These are phyloP conservation scores for Cetradonia linearis DNA, from an alignment of 495 filamentous ascomycete species.

Conservation along the genomic window DNA sequence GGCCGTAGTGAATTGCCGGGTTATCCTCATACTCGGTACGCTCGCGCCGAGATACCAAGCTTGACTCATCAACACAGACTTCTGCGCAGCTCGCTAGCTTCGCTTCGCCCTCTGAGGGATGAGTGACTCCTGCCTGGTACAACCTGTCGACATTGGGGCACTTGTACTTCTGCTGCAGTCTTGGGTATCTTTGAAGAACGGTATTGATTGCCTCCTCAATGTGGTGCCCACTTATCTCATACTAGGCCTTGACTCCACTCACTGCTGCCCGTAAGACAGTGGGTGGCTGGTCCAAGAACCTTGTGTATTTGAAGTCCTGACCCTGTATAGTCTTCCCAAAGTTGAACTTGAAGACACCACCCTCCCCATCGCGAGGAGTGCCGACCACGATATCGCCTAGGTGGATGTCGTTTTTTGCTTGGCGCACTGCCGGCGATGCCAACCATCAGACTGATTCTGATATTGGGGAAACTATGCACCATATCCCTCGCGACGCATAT, in stretches of 20 bases:
- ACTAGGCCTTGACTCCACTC: slow-evolving; percentile 1
- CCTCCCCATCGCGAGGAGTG: slow-evolving; percentile 6
- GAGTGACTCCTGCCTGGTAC: slow-evolving; percentile 6
- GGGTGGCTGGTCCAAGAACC: slow-evolving; percentile 5
- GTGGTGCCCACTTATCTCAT: neutral
- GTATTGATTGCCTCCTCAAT: slow-evolving; percentile 3
- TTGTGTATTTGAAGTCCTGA: slow-evolving; percentile 3
- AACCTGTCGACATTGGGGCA: neutral
- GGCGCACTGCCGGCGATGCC: slow-evolving; percentile 9
- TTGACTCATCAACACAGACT: slow-evolving; percentile 5
- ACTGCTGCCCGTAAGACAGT: slow-evolving; percentile 3
- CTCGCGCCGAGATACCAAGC: slow-evolving; percentile 16
- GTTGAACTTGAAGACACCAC: slow-evolving; percentile 9
- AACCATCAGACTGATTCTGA: slow-evolving; percentile 10
- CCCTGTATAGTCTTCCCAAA: slow-evolving; percentile 6
- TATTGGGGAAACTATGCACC: slow-evolving; percentile 11
- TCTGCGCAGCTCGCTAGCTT: slow-evolving; percentile 5
- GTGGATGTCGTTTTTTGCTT: neutral
- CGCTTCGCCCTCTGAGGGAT: neutral
- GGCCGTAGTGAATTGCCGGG: slow-evolving; percentile 28
- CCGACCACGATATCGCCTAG: slow-evolving; percentile 11
- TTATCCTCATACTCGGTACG: slow-evolving; percentile 18
- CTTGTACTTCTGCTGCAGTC: slow-evolving; percentile 6
- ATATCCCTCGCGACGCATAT: slow-evolving; percentile 11
- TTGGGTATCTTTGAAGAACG: neutral